Conservation (phyloP, 1,139 yeast genomes). For the Kodamaea plutei region DNA sequence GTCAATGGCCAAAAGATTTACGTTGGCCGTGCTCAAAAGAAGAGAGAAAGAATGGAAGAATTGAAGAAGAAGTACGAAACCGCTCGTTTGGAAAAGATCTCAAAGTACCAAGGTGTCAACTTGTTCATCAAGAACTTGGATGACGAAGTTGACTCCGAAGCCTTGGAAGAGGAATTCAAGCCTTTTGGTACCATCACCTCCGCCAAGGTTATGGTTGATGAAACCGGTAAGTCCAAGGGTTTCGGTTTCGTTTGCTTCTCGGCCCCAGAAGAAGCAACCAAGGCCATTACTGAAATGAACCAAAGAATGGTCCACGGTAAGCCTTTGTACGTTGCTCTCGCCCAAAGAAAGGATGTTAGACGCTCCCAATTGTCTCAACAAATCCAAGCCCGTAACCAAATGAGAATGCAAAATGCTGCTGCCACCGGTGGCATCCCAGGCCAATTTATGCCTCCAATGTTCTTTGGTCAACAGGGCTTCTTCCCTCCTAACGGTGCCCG, state of each 20-base stretch:
- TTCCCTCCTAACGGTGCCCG: constrained; percentile 78
- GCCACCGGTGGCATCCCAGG: constrained; percentile 88
- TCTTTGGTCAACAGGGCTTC: constrained; percentile 85
- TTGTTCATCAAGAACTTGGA: constrained; percentile 95
- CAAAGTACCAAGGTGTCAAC: constrained; percentile 97
- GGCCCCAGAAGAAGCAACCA: constrained; percentile 97
- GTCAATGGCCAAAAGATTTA: constrained; percentile 79
- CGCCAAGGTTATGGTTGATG: constrained; percentile 95
- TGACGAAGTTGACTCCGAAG: constrained; percentile 87
- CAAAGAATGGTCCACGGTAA: constrained; percentile 94
- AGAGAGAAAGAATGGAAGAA: constrained; percentile 95
- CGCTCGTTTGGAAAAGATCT: constrained; percentile 85
- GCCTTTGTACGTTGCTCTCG: constrained; percentile 97
- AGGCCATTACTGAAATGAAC: constrained; percentile 98
- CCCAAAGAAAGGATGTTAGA: constrained; percentile 98
- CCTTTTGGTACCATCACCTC: constrained; percentile 95
- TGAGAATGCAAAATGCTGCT: constrained; percentile 95
- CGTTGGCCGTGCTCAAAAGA: constrained; percentile 99
- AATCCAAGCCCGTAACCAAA: constrained; percentile 96
- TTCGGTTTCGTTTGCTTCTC: constrained; percentile 98
- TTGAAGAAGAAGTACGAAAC: constrained; percentile 94
- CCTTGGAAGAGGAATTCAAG: constrained; percentile 86
- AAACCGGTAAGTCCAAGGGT: constrained; percentile 92
- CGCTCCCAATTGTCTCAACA: constrained; percentile 97
- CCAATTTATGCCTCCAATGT: constrained; percentile 94